These are phyloP conservation scores for Cladosporium sp. DNA, from an alignment of 2,329 filamentous ascomycete species.

Conservation along the genomic window DNA sequence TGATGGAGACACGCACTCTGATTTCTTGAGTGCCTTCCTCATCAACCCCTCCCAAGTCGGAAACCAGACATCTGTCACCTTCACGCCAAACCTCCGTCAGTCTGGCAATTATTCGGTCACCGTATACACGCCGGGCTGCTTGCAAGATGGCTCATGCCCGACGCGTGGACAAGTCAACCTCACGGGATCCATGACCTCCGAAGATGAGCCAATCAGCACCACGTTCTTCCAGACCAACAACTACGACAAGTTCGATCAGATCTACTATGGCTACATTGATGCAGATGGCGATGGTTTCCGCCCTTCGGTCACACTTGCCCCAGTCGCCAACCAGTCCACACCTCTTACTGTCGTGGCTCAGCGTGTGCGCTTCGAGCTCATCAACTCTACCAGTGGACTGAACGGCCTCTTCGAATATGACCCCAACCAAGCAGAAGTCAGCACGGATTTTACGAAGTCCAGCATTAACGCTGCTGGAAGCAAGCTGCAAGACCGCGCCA, in stretches of 20 bases:
- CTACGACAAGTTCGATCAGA: slow-evolving; percentile 92
- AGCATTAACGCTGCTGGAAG: slow-evolving; percentile 72
- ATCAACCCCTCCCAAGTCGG: slow-evolving; percentile 40
- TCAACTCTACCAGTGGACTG: slow-evolving; percentile 70
- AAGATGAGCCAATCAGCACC: slow-evolving; percentile 49
- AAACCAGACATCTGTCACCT: slow-evolving; percentile 63
- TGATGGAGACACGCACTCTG: slow-evolving; percentile 63
- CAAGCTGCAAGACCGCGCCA: slow-evolving; percentile 61
- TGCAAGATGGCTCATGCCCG: slow-evolving; percentile 69
- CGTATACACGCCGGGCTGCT: slow-evolving; percentile 88
- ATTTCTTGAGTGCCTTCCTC: slow-evolving; percentile 70
- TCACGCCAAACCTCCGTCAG: slow-evolving; percentile 77
- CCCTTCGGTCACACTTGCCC: slow-evolving; percentile 72
- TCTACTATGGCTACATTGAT: slow-evolving; percentile 83
- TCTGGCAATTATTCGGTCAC: slow-evolving; percentile 89
- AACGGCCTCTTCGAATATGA: slow-evolving; percentile 91
- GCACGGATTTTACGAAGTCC: slow-evolving; percentile 64
- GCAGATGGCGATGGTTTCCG: slow-evolving; percentile 67
- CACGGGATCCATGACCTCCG: slow-evolving; percentile 60
- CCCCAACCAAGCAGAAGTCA: slow-evolving; percentile 55
- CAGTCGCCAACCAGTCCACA: slow-evolving; percentile 59
- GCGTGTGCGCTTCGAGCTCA: slow-evolving; percentile 70
- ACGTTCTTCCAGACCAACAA: slow-evolving; percentile 86
- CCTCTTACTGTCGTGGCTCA: slow-evolving; percentile 82
- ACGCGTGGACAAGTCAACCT: slow-evolving; percentile 78